Evolutionary conservation across 2,329 filamentous ascomycete genomes (phyloP), one percentile per base, ranked within the genome.

Genomic region (Madurella mycetomatis): DNA sequence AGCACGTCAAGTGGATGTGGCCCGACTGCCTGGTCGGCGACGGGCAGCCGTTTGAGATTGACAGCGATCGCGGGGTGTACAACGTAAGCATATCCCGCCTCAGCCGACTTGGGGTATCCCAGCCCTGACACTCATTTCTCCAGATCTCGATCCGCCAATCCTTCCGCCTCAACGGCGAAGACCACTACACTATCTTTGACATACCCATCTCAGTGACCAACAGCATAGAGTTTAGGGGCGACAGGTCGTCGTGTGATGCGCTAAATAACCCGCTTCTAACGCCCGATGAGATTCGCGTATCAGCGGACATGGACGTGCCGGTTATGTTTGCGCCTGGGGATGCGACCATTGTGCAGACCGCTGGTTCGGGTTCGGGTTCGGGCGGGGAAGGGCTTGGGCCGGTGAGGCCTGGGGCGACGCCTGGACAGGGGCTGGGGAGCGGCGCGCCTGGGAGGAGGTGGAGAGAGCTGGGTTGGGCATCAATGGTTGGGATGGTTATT

Each of bases 1-100:
- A 89, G 66, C 85, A 89, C 65, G 77, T 88, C 57, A 84, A 85
- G 64, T 89, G 86, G 83, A 73, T 80, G 17, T 89, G 85, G 85
- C 86, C 86, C 0, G 78, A 80, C 54, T 89, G 86, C 62, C 73
- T 89, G 0, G 81, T 83, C 2, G 85, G 85, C 16, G 72, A 84
- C 47, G 82, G 82, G 2, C 67, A 77, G 59, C 73, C 77, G 25
- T 62, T 67, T 1, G 66, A 69, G 3, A 66, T 69, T 0, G 72
- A 72, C 53, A 82, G 77, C 48, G 79, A 78, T 19, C 75, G 83
- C 2, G 85, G 85, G 2, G 70, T 73, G 16, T 88, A 88, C 66
- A 88, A 89, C 62, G 77, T 80, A 58, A 66, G 72, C 65, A 9
- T 46, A 11, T 40, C 15, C 12, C 12, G 7, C 40, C n/a, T 25